phyloP scores from a whole-genome alignment of 1,139 yeast species.

The Kodamaea ohmeri region DNA sequence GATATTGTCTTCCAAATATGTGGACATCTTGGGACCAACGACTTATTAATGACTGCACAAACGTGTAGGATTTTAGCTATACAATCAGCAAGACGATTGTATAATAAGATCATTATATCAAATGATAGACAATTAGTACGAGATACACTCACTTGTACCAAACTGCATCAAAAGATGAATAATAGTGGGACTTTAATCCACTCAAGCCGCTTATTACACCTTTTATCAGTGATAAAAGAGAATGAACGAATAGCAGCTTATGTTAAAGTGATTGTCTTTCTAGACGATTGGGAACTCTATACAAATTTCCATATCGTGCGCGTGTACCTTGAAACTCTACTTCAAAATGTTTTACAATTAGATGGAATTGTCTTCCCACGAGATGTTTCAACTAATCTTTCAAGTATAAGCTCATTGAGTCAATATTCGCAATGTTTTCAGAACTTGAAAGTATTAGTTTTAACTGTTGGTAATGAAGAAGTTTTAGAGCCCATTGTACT shows the following conservation, averaged over 20 bases:
- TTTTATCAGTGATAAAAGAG: slow-evolving; percentile 14
- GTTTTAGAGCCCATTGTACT: not conserved
- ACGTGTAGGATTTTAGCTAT: slow-evolving; percentile 18
- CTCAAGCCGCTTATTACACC: slow-evolving; percentile 10
- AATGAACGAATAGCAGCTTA: slow-evolving; percentile 15
- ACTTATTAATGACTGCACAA: slow-evolving; percentile 18
- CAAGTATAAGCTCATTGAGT: not conserved
- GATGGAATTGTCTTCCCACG: slow-evolving; percentile 2
- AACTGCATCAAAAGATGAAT: slow-evolving; percentile 10
- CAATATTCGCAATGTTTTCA: not conserved
- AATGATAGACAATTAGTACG: slow-evolving; percentile 13
- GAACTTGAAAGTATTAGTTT: not conserved
- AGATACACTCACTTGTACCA: slow-evolving; percentile 12
- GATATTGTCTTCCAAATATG: slow-evolving; percentile 1
- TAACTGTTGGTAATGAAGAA: not conserved
- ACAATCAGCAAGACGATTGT: slow-evolving; percentile 20
- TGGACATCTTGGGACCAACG: slow-evolving; percentile 16
- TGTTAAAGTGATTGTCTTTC: slow-evolving; percentile 15
- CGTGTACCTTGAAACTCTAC: slow-evolving; percentile 4
- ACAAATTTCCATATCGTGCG: slow-evolving; percentile 7
- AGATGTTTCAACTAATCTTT: not conserved
- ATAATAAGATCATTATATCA: slow-evolving; percentile 18
- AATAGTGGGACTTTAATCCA: slow-evolving; percentile 21
- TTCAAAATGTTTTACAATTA: slow-evolving; percentile 1
- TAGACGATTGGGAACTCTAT: slow-evolving; percentile 11